These are phyloP conservation scores for Colletotrichum agaves DNA, from an alignment of 2,329 filamentous ascomycete genomes.

Conservation along the genomic window DNA sequence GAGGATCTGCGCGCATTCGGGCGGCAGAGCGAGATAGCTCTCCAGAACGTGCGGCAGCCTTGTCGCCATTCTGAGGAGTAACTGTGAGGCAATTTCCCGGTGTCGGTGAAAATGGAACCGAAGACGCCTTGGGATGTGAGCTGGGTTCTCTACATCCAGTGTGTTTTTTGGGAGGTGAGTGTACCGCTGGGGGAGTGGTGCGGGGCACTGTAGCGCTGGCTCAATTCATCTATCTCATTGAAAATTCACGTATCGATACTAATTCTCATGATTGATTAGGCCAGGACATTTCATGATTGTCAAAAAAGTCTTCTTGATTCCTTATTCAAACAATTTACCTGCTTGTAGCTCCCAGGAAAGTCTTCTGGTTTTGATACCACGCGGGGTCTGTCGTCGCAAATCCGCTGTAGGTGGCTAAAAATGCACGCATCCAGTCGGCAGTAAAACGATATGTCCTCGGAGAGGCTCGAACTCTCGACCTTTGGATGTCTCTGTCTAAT, in stretches of 20 bases:
- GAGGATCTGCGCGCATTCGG: conserved; percentile 69
- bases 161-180: conserved; percentile 14
- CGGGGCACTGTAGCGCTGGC: neutral
- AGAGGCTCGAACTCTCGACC: conserved; percentile 19
- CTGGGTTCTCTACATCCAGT: neutral
- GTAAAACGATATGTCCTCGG: conserved; percentile 3
- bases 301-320: too few relatives aligned
- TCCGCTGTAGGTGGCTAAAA: neutral
- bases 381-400: neutral
- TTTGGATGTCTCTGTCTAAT: conserved; percentile 15
- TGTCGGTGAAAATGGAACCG: fast-evolving
- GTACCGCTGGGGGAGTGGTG: neutral
- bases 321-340: too few relatives aligned
- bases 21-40: conserved; percentile 69
- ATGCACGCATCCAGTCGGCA: neutral
- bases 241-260: fast-evolving
- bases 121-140: neutral
- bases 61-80: conserved; percentile 51
- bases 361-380: neutral
- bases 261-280: too few relatives aligned
- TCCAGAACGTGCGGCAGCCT: conserved; percentile 73
- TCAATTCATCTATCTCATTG: neutral
- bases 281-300: too few relatives aligned
- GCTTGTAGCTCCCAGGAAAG: too few relatives aligned
- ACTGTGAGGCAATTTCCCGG: neutral